phyloP scores from a whole-genome alignment of 1,284 basidiomycete species.

The Xanthoconium separans region DNA sequence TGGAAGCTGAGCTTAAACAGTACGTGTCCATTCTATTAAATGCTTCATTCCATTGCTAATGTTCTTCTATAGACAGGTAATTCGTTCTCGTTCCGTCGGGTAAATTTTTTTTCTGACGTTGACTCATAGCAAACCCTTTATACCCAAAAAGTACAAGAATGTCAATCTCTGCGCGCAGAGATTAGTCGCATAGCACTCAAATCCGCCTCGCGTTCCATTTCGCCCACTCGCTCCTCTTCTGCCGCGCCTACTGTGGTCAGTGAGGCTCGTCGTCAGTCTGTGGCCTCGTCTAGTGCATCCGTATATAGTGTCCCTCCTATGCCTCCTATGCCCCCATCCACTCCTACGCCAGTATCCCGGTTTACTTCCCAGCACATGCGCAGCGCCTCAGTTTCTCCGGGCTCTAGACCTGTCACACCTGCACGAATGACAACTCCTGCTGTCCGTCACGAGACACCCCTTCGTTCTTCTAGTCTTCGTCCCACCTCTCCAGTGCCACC shows the following conservation, averaged over 20 bases:
- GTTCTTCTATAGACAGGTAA: slow-evolving; percentile 32
- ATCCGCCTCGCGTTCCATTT: slow-evolving; percentile 39
- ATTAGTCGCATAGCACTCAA: slow-evolving; percentile 50
- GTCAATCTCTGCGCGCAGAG: slow-evolving; percentile 63
- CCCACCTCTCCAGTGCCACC: slow-evolving; percentile 41
- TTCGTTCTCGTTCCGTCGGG: not conserved
- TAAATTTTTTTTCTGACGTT: slow-evolving; percentile 12
- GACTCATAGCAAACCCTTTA: slow-evolving; percentile 53
- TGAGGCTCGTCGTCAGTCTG: slow-evolving; percentile 31
- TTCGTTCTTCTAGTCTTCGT: slow-evolving; percentile 33
- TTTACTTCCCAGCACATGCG: slow-evolving; percentile 49
- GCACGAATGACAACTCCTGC: slow-evolving; percentile 35
- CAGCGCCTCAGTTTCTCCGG: slow-evolving; percentile 39
- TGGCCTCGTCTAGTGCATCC: slow-evolving; percentile 37
- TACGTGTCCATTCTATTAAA: slow-evolving; percentile 38
- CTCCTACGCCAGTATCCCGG: slow-evolving; percentile 42
- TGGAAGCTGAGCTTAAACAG: slow-evolving; percentile 70
- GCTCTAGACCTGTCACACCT: slow-evolving; percentile 52
- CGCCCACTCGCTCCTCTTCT: slow-evolving; percentile 29
- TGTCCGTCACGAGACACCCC: slow-evolving; percentile 36
- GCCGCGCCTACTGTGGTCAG: slow-evolving; percentile 20
- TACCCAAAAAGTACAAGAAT: slow-evolving; percentile 68
- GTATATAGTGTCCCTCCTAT: slow-evolving; percentile 33
- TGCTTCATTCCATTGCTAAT: slow-evolving; percentile 21
- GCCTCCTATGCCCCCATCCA: slow-evolving; percentile 33